These are phyloP conservation scores for Corylus heterophylla DNA, from an alignment of 306 rosid species.

Conservation along the genomic window DNA sequence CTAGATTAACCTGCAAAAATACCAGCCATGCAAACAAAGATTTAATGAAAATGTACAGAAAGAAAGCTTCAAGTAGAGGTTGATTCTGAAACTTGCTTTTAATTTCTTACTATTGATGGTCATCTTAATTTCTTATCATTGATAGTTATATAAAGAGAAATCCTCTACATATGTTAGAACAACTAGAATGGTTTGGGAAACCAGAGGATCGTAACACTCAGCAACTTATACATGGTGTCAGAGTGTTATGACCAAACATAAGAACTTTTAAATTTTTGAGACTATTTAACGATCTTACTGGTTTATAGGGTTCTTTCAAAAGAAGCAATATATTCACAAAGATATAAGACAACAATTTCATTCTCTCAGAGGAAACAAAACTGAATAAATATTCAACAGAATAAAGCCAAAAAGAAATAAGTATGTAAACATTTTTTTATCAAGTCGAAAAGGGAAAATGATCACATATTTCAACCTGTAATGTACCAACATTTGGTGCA, in stretches of 20 bases:
- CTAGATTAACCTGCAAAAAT: slow-evolving; percentile 80
- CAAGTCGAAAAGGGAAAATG: not conserved
- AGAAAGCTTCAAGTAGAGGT: slow-evolving; percentile 7
- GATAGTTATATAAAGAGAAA: too few relatives aligned
- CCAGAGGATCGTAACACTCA: not conserved
- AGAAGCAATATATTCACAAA: not conserved
- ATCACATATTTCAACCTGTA: not conserved
- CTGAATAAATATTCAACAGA: not conserved
- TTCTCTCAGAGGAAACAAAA: not conserved
- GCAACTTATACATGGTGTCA: not conserved
- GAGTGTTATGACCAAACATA: not conserved
- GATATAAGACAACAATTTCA: not conserved
- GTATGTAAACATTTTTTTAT: not conserved
- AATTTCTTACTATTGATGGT: not conserved
- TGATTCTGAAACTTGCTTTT: slow-evolving; percentile 8
- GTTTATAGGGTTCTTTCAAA: not conserved
- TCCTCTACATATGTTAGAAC: not conserved
- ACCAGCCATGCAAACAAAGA: slow-evolving; percentile 12
- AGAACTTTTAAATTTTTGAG: not conserved
- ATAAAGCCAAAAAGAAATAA: not conserved
- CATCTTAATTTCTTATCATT: not conserved
- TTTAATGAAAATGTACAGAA: slow-evolving; percentile 19
- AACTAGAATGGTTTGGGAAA: not conserved
- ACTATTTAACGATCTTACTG: not conserved
- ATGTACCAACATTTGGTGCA: not conserved